These are phyloP conservation scores for Trichoderma afroharzianum DNA, from an alignment of 2,329 filamentous ascomycete genomes.

Conservation along the genomic window DNA sequence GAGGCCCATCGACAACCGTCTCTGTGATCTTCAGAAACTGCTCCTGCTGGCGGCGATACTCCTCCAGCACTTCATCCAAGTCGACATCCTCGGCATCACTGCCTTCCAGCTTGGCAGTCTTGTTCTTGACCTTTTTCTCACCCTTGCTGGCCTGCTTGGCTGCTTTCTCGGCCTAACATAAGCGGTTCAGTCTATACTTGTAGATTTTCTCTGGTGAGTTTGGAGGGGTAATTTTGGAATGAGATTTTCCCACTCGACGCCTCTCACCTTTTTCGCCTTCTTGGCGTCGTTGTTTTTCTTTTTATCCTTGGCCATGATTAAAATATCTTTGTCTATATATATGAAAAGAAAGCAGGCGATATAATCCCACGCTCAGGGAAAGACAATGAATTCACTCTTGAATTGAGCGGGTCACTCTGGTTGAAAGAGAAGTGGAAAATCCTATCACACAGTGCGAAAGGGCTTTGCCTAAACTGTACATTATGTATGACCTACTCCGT, in stretches of 20 bases:
- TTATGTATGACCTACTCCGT: background rate
- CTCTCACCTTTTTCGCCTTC: constrained; percentile 46
- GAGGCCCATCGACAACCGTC: constrained; percentile 64
- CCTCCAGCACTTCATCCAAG: constrained; percentile 86
- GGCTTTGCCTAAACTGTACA: background rate
- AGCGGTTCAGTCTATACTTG: constrained; percentile 22
- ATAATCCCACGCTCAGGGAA: no score
- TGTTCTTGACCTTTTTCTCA: constrained; percentile 76
- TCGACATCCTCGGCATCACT: constrained; percentile 91
- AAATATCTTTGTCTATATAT: no score
- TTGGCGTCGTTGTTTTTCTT: constrained; percentile 48
- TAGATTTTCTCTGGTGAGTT: background rate
- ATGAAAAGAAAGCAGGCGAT: background rate
- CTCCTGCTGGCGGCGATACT: constrained; percentile 90
- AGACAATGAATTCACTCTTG: background rate
- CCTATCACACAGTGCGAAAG: constrained; percentile 15
- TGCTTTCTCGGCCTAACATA: constrained; percentile 55
- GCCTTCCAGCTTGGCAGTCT: constrained; percentile 68
- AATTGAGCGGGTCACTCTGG: background rate
- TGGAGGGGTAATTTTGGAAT: constrained; percentile 13
- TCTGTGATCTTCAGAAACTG: constrained; percentile 94
- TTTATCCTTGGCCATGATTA: constrained; percentile 50
- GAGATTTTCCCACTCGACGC: background rate
- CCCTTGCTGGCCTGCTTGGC: constrained; percentile 84
- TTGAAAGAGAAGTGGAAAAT: constrained; percentile 10